Percentiles rank a stretch among this genome's conserved stretches.
Conservation (phyloP, 257 asterid species). For the Henckelia pumila region DNA sequence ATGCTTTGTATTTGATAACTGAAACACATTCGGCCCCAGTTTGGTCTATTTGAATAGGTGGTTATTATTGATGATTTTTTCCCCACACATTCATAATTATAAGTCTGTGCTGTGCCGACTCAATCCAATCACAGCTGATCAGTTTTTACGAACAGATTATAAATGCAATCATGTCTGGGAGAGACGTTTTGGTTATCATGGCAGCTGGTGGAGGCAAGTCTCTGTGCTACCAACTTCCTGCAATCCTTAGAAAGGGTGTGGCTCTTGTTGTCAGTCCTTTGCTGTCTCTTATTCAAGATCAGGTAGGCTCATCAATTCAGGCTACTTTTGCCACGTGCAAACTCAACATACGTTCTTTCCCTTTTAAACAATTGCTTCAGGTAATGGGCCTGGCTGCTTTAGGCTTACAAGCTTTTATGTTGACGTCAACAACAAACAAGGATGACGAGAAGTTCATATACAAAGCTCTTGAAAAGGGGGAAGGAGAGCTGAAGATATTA, state of each 20-base stretch:
- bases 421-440: conserved; percentile 78
- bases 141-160: conserved; percentile 54
- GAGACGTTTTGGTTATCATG: conserved; percentile 92
- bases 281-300: conserved; percentile 97
- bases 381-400: conserved; percentile 94
- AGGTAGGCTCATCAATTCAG: conserved; percentile 39
- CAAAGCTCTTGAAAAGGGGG: conserved; percentile 90
- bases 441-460: conserved; percentile 88
- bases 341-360: conserved; percentile 15
- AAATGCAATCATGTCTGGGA: conserved; percentile 78
- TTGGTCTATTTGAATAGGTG: conserved; percentile 2
- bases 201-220: conserved; percentile 99
- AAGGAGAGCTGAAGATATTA: conserved; percentile 71
- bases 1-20: conserved; percentile 8
- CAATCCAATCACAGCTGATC: conserved; percentile 2
- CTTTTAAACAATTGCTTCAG: conserved; percentile 40
- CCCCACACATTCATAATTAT: conserved; percentile 14
- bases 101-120: not conserved
- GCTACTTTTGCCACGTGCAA: conserved; percentile 3
- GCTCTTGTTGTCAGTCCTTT: conserved; percentile 93
- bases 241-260: conserved; percentile 75
- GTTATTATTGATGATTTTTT: not conserved
- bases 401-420: conserved; percentile 81
- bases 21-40: not conserved
- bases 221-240: conserved; percentile 97